A percentile compares a stretch with the other conserved stretches of the same genome.
These are phyloP conservation scores for Laetiporus sulphureus DNA, from an alignment of 1,284 basidiomycete genomes.

Conservation along the genomic window DNA sequence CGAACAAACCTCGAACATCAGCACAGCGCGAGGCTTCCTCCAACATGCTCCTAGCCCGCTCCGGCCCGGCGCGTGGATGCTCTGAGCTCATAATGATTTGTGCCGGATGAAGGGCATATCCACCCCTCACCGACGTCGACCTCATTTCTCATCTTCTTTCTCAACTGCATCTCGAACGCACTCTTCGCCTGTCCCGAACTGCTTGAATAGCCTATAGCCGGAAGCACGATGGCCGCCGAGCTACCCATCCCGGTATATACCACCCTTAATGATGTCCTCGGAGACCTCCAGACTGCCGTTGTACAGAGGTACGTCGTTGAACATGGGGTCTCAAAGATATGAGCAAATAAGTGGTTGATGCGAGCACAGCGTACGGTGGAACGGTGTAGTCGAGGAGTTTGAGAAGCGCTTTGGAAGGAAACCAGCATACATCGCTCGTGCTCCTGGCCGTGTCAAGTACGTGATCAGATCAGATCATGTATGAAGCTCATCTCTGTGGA, in stretches of 20 bases:
- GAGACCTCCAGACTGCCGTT: conserved; percentile 46
- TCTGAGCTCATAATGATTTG: no score
- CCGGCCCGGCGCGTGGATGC: no score
- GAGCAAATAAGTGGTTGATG: neutral
- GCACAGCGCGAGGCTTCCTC: no score
- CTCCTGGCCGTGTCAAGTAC: conserved; percentile 82
- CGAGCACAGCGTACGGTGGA: conserved; percentile 48
- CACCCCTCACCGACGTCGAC: no score
- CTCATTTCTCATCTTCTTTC: no score
- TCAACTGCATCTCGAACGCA: no score
- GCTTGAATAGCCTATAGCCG: no score
- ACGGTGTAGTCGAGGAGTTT: conserved; percentile 58
- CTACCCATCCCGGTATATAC: conserved; percentile 61
- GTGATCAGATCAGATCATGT: no score
- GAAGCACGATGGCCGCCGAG: conserved; percentile 54
- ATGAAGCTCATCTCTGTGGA: neutral
- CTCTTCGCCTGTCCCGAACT: no score
- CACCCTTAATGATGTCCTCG: conserved; percentile 54
- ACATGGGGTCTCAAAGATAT: neutral
- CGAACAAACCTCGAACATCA: no score
- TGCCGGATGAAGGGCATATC: no score
- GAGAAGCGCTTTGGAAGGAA: conserved; percentile 56
- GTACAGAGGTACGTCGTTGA: conserved; percentile 42
- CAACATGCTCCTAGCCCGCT: no score
- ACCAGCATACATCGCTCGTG: conserved; percentile 69